phyloP scores from a whole-genome alignment of 2,329 filamentous ascomycete species.

The Ciborinia camelliae region DNA sequence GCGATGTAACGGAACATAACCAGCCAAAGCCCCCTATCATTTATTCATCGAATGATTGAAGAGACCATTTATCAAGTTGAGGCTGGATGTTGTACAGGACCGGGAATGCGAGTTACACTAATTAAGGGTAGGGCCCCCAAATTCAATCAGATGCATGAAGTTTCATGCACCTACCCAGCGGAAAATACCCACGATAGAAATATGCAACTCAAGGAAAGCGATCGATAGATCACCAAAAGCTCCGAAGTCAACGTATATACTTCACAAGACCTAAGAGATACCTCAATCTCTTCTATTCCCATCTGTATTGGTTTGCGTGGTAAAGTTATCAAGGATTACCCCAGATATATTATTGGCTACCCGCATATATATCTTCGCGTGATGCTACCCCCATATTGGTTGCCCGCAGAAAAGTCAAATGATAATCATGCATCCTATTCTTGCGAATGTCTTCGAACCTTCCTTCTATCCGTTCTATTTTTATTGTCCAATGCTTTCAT shows the following conservation, averaged over 20 bases:
- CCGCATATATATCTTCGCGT: too few relatives aligned
- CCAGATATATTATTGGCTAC: too few relatives aligned
- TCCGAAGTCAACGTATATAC: neutral
- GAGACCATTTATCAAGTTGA: neutral
- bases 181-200: neutral
- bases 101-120: neutral
- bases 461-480: too few relatives aligned
- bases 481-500: too few relatives aligned
- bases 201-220: too few relatives aligned
- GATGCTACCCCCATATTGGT: too few relatives aligned
- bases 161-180: neutral
- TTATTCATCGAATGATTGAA: neutral
- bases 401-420: too few relatives aligned
- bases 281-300: neutral
- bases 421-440: too few relatives aligned
- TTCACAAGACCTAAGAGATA: neutral
- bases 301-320: too few relatives aligned
- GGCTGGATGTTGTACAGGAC: neutral
- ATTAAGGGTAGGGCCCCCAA: neutral
- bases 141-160: slow-evolving; percentile 3
- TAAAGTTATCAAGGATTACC: too few relatives aligned
- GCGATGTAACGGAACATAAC: neutral
- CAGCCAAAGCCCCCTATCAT: neutral
- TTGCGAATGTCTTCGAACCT: too few relatives aligned
- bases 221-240: neutral